Percentiles rank a stretch among this genome's conserved stretches.
These are phyloP conservation scores for Helianthus tuberosus DNA, from an alignment of 129 eudicot genomes.

Conservation along the genomic window DNA sequence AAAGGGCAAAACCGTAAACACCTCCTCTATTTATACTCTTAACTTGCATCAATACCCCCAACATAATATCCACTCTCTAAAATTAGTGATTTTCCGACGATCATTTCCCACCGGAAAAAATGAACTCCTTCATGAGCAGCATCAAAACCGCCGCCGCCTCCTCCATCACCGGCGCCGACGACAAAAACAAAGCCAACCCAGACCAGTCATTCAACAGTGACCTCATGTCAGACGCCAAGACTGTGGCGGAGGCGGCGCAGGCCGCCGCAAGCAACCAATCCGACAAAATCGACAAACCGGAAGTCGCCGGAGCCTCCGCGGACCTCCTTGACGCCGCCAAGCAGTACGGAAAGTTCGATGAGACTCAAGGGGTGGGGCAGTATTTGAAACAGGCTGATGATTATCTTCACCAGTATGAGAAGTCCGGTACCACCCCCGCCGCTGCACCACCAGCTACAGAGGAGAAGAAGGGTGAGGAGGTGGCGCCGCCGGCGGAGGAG, in stretches of 20 bases:
- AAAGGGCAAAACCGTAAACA: constrained; percentile 31
- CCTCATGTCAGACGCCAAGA: constrained; percentile 49
- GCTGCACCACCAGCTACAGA: constrained; percentile 14
- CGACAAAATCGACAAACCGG: constrained; percentile 51
- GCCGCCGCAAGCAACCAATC: constrained; percentile 40
- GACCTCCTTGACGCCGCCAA: constrained; percentile 59
- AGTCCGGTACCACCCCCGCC: constrained; percentile 34
- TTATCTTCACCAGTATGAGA: constrained; percentile 60
- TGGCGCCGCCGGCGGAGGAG: constrained; percentile 16
- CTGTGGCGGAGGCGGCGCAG: constrained; percentile 65
- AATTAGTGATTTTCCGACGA: background rate
- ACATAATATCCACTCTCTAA: background rate
- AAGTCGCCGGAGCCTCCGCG: constrained; percentile 65
- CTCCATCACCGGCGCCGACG: constrained; percentile 14
- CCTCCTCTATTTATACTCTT: constrained; percentile 3
- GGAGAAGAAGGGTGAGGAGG: background rate
- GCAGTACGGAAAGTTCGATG: constrained; percentile 63
- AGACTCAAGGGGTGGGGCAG: constrained; percentile 55
- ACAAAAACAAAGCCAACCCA: constrained; percentile 21
- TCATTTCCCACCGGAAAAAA: constrained; percentile 17
- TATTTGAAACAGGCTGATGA: constrained; percentile 61
- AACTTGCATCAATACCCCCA: too few relatives aligned
- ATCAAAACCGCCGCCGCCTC: constrained; percentile 31
- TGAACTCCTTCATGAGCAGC: constrained; percentile 28
- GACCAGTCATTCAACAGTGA: constrained; percentile 29